Evolutionary conservation across 2,329 filamentous ascomycete species (phyloP), one percentile per base, ranked within the genome.

Genomic region (Leptodontidium sp.): DNA sequence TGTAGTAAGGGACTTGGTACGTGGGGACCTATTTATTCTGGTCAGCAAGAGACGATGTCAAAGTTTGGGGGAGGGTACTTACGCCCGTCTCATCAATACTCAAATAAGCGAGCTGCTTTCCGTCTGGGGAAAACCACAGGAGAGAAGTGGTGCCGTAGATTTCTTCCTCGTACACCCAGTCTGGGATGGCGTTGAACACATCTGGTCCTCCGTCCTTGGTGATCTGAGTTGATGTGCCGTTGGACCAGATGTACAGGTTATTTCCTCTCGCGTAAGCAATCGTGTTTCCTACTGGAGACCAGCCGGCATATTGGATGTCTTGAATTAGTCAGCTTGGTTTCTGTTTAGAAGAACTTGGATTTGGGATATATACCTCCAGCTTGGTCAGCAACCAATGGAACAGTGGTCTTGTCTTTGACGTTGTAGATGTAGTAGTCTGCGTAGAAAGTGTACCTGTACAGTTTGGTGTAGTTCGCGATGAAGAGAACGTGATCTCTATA

Each of bases 261-360:
- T 92, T 92, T 52, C 82, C 87, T 53, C 88, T 86, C 17, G 92
- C 90, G 75, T 91, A 92, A 1, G 88, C 90, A 71, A 92, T 85
- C n/a, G 84, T 79, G 52, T 87, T 83, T 24, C 87, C 86, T 76
- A 2, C 35, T 50, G 89, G 87, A 43, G 87, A 87, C 79, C 90
- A 87, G 66, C 84, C 82, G 2, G 90, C 90, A 72, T 90, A 91
- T 75, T 91, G 89, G 59, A 92, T 88, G 62, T 73, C 65, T 67
- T 24, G 3, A 3, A n/a, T 9, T 7, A 11, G 59, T 63, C 58
- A 63, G 58, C 49, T 35, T 24, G n/a, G n/a, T 43, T 38, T 26
- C 2, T 8, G 52, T 11, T 15, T 52, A 38, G 2, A 45, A 32
- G n/a, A 50, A 4, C 21, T 21, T 21, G 21, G 21, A 21, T 11